Evolutionary conservation across 2,329 filamentous ascomycete species (phyloP).

Genomic region (Talaromyces piceae): DNA sequence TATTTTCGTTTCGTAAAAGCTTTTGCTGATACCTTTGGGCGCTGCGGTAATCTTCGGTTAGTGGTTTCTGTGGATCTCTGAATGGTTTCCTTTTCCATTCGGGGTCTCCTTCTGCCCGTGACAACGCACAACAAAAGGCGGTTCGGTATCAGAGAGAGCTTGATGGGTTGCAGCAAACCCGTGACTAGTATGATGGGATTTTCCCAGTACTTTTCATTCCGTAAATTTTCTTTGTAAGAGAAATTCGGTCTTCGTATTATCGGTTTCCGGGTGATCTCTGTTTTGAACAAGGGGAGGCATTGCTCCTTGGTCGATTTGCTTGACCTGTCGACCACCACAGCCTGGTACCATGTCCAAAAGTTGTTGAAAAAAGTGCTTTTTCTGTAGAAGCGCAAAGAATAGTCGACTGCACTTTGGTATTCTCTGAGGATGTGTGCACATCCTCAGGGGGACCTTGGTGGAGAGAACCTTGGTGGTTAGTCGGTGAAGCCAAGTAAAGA

Average conservation of each 20-base stretch:
- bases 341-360: not conserved
- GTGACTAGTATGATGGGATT: not conserved
- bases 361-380: too few species aligned
- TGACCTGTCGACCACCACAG: not conserved
- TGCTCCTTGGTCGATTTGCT: not conserved
- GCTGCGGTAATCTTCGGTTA: not conserved
- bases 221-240: not conserved
- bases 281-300: not conserved
- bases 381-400: not conserved
- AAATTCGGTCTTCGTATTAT: not conserved
- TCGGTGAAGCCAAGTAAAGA: not conserved
- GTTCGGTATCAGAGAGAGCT: not conserved
- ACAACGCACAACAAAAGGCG: not conserved
- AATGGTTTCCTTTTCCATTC: not conserved
- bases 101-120: not conserved
- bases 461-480: slow-evolving; percentile 2
- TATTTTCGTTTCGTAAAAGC: slow-evolving; percentile 1
- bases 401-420: not conserved
- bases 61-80: not conserved
- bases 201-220: not conserved
- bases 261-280: not conserved
- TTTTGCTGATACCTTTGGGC: not conserved
- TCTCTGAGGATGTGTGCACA: not conserved
- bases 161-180: not conserved
- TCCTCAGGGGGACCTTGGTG: not conserved